Evolutionary conservation across 2,329 filamentous ascomycete species (phyloP).

Genomic region (Trichoderma sp.): DNA sequence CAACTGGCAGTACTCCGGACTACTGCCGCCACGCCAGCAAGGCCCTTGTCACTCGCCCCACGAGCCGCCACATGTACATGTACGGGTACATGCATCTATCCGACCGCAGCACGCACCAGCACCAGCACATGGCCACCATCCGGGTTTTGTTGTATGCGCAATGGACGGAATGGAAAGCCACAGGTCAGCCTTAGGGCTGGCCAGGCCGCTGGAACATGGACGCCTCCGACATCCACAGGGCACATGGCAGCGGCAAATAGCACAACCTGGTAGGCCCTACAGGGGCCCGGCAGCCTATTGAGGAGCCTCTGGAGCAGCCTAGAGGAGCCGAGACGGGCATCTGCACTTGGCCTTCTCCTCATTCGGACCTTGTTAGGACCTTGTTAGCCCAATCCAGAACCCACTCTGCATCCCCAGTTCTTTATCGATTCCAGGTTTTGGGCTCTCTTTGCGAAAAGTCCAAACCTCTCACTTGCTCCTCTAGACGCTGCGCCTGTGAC

Average conservation of each 20-base stretch:
- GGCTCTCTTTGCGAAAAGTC: conserved; percentile 13
- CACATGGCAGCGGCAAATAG: conserved; percentile 21
- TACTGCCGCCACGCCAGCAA: neutral
- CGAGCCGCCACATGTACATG: neutral
- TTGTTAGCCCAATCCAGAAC: conserved; percentile 11
- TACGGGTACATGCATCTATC: conserved; percentile 12
- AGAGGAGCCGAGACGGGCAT: neutral
- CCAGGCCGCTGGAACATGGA: neutral
- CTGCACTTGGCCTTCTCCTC: conserved; percentile 9
- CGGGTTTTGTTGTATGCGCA: neutral
- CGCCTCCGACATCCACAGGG: conserved; percentile 18
- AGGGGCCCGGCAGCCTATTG: neutral
- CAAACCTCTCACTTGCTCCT: neutral
- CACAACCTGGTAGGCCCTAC: neutral
- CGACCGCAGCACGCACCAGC: neutral
- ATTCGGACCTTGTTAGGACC: neutral
- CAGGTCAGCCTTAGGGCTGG: conserved; percentile 2
- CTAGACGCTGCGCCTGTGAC: neutral
- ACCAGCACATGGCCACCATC: neutral
- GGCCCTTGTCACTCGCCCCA: conserved; percentile 1
- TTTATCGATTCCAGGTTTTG: conserved; percentile 17
- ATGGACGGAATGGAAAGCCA: neutral
- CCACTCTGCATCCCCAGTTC: conserved; percentile 11
- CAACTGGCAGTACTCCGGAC: conserved; percentile 2
- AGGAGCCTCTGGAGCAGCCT: neutral